phyloP scores from a whole-genome alignment of 495 filamentous ascomycete genomes.

The Xylaria castorea region DNA sequence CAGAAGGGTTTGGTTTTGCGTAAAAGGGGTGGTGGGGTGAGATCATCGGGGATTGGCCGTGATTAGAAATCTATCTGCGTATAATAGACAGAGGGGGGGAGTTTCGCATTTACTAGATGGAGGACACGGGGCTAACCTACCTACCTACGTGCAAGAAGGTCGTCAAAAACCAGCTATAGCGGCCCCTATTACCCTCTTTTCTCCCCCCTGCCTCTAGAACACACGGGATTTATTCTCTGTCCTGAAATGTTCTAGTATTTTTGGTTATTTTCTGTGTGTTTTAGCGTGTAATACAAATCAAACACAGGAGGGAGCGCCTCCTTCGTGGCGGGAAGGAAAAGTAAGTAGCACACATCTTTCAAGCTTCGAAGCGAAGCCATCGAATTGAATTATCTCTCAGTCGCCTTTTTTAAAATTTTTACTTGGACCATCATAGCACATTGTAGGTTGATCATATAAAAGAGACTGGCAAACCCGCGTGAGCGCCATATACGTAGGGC shows the following conservation, averaged over 20 bases:
- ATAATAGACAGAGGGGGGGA: slow-evolving; percentile 1
- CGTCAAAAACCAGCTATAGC: background rate
- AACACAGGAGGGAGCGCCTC: background rate
- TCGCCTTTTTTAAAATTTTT: background rate
- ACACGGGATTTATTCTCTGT: background rate
- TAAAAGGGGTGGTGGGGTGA: slow-evolving; percentile 21
- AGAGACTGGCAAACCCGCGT: background rate
- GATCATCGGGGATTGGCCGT: background rate
- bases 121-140: background rate
- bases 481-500: background rate
- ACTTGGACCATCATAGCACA: background rate
- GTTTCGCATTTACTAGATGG: background rate
- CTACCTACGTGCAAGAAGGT: background rate
- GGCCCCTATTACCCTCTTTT: background rate
- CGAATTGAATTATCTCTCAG: background rate
- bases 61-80: slow-evolving; percentile 1
- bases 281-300: slow-evolving; percentile 12
- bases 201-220: background rate
- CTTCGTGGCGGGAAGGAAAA: background rate
- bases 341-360: background rate
- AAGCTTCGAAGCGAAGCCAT: background rate
- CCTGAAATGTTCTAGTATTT: background rate
- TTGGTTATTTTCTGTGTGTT: background rate
- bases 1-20: slow-evolving; percentile 87
- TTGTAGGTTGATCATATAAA: background rate